Evolutionary conservation across 345 rosid species (phyloP).

Genomic region (Ailanthus altissimus): DNA sequence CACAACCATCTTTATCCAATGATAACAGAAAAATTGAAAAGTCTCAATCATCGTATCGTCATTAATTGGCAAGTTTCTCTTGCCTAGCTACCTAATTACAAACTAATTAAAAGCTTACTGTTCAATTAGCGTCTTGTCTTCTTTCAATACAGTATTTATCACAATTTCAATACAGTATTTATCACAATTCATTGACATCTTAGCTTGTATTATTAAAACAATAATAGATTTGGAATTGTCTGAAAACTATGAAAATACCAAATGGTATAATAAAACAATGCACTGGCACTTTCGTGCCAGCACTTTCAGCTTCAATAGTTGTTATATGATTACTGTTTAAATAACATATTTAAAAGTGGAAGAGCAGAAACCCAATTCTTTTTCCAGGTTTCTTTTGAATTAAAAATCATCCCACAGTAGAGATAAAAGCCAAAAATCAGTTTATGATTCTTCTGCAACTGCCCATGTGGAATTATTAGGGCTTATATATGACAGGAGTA

Average conservation of each 20-base stretch:
- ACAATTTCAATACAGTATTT: slow-evolving; percentile 14
- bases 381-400: not conserved
- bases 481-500: not conserved
- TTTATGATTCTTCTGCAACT: slow-evolving; percentile 33
- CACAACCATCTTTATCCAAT: not conserved
- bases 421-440: slow-evolving; percentile 35
- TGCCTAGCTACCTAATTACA: slow-evolving; percentile 22
- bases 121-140: slow-evolving; percentile 15
- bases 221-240: not conserved
- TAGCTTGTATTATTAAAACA: not conserved
- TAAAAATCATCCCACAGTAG: not conserved
- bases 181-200: slow-evolving; percentile 11
- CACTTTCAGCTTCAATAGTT: slow-evolving; percentile 14
- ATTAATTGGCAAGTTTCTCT: slow-evolving; percentile 27
- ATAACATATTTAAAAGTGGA: not conserved
- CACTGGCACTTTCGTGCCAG: slow-evolving; percentile 17
- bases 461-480: slow-evolving; percentile 36
- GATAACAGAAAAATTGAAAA: slow-evolving; percentile 16
- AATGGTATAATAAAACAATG: not conserved
- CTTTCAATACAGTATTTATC: slow-evolving; percentile 17
- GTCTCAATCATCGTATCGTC: slow-evolving; percentile 31
- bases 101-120: slow-evolving; percentile 16
- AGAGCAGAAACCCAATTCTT: slow-evolving; percentile 3
- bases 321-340: slow-evolving; percentile 2
- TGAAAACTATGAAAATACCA: not conserved